Evolutionary conservation across 495 filamentous ascomycete species (phyloP).

Genomic region (Trichoderma virens): DNA sequence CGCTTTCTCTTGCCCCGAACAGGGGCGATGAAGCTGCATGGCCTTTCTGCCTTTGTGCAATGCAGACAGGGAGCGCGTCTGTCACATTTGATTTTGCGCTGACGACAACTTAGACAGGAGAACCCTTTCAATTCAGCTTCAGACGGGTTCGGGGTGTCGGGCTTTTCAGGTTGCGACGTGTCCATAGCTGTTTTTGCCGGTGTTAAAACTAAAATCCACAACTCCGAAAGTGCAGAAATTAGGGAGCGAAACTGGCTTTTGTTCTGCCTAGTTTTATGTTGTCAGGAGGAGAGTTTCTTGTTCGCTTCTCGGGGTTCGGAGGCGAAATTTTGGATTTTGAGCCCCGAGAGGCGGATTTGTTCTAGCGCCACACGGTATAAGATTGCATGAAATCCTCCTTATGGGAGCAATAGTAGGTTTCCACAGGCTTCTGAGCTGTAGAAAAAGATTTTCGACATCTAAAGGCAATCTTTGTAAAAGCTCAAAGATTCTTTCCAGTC

Average conservation of each 20-base stretch:
- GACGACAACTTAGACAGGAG: slow-evolving; percentile 38
- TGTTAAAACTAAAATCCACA: neutral
- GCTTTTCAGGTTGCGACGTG: neutral
- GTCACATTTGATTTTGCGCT: slow-evolving; percentile 62
- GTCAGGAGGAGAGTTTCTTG: neutral
- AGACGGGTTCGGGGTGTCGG: neutral
- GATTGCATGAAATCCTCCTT: neutral
- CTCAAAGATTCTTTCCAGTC: neutral
- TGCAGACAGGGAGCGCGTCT: slow-evolving; percentile 39
- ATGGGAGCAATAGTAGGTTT: no score
- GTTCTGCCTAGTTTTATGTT: neutral
- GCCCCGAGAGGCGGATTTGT: neutral
- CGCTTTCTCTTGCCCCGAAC: slow-evolving; percentile 9
- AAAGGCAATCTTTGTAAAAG: no score
- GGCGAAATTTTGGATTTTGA: neutral
- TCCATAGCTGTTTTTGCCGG: neutral
- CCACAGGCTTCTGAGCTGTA: no score
- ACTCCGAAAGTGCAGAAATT: neutral
- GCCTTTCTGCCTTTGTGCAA: slow-evolving; percentile 33
- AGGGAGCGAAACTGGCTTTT: neutral
- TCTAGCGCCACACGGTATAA: neutral
- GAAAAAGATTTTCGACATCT: no score
- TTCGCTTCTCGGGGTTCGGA: neutral
- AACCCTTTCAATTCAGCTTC: neutral
- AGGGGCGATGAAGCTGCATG: slow-evolving; percentile 36